These are phyloP conservation scores for Nicotiana tabacum DNA, from an alignment of 257 asterid genomes.

Conservation along the genomic window DNA sequence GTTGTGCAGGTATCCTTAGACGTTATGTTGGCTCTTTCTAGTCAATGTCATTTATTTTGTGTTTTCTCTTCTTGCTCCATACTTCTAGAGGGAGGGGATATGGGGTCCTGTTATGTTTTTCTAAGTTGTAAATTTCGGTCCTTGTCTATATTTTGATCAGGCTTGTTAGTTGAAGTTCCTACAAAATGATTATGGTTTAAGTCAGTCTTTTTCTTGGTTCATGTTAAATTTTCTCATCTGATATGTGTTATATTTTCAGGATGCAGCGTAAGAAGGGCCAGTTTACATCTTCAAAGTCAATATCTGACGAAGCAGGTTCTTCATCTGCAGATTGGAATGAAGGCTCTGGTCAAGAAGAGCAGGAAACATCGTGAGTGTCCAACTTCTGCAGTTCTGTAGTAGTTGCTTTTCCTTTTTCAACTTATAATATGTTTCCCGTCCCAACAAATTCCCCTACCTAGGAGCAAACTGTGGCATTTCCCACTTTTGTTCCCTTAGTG, in stretches of 20 bases:
- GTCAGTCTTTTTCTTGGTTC: not conserved
- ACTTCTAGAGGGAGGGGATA: not conserved
- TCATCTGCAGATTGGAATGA: constrained; percentile 76
- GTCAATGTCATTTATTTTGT: not conserved
- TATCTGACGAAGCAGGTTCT: constrained; percentile 75
- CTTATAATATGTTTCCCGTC: not conserved
- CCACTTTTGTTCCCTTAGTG: not conserved
- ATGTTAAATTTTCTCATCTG: not conserved
- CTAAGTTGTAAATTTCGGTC: not conserved
- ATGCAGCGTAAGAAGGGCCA: constrained; percentile 99
- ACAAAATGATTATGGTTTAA: not conserved
- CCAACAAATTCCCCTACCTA: not conserved
- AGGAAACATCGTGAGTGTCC: constrained; percentile 70
- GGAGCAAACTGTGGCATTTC: not conserved
- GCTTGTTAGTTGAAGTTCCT: not conserved
- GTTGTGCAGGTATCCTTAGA: not conserved
- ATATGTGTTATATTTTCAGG: constrained; percentile 33
- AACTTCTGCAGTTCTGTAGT: not conserved
- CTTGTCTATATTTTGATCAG: not conserved
- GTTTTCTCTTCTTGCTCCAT: not conserved
- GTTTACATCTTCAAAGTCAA: constrained; percentile 79
- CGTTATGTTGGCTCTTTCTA: not conserved
- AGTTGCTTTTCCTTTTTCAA: not conserved
- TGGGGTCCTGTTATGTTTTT: not conserved
- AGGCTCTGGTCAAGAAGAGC: constrained; percentile 67